Conservation (phyloP, 2,329 filamentous ascomycete genomes). For the Thielaviopsis populi region DNA sequence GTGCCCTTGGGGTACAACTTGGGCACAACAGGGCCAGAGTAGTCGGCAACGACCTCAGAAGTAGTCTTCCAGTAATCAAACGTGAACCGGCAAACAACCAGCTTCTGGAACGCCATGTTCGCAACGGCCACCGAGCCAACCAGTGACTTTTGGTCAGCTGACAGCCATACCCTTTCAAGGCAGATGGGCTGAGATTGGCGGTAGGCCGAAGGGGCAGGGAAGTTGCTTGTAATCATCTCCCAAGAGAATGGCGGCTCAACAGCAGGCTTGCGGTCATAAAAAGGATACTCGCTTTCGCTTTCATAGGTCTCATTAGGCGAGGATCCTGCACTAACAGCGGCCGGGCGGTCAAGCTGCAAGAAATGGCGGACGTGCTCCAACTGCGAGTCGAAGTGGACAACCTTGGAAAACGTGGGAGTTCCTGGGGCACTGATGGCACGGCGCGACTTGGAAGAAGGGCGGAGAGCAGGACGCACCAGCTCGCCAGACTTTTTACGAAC, state of each 20-base stretch:
- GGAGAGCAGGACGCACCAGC: constrained; percentile 79
- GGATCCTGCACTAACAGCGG: constrained; percentile 89
- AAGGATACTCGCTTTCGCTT: constrained; percentile 80
- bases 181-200: constrained; percentile 55
- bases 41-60: constrained; percentile 86
- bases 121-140: constrained; percentile 71
- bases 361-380: constrained; percentile 95
- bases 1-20: constrained; percentile 33
- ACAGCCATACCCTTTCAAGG: constrained; percentile 75
- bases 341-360: constrained; percentile 77
- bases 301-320: constrained; percentile 83
- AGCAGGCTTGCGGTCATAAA: constrained; percentile 26
- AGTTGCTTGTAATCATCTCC: constrained; percentile 76
- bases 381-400: constrained; percentile 95
- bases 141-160: constrained; percentile 71
- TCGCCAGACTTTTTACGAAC: constrained; percentile 97
- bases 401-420: constrained; percentile 88
- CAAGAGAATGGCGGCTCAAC: constrained; percentile 51
- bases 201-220: constrained; percentile 41
- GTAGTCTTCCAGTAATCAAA: constrained; percentile 98
- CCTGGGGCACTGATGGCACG: constrained; percentile 94
- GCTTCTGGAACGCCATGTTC: constrained; percentile 81
- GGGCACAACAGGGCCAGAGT: constrained; percentile 58
- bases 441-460: constrained; percentile 50
- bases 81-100: constrained; percentile 83